Conservation (phyloP, 2,329 filamentous ascomycete species). For the Phialophora expanda region DNA sequence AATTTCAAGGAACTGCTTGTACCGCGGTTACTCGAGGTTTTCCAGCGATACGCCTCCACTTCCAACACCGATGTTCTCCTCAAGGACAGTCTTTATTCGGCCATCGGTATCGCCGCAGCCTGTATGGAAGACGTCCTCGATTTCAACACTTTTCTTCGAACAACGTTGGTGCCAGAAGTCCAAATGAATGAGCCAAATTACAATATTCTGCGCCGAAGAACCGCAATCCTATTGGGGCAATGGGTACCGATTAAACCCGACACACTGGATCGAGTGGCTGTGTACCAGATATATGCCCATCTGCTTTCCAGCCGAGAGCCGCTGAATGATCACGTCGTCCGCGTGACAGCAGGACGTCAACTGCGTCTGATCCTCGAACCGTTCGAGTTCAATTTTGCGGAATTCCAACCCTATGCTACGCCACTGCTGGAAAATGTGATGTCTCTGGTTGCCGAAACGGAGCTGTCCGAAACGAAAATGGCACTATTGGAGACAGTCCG, state of each 20-base stretch:
- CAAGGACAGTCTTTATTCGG: slow-evolving; percentile 94
- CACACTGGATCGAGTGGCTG: slow-evolving; percentile 68
- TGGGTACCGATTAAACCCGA: slow-evolving; percentile 83
- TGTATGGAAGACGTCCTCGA: slow-evolving; percentile 76
- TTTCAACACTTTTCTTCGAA: slow-evolving; percentile 78
- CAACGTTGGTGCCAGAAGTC: slow-evolving; percentile 77
- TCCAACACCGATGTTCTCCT: slow-evolving; percentile 73
- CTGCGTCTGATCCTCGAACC: slow-evolving; percentile 81
- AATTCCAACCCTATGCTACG: slow-evolving; percentile 78
- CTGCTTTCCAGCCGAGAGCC: slow-evolving; percentile 77
- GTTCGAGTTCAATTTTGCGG: slow-evolving; percentile 75
- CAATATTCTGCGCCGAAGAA: slow-evolving; percentile 83
- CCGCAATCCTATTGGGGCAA: slow-evolving; percentile 85
- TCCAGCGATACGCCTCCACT: slow-evolving; percentile 74
- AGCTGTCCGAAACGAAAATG: slow-evolving; percentile 86
- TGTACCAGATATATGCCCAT: slow-evolving; percentile 89
- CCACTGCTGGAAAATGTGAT: slow-evolving; percentile 75
- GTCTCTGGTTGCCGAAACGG: slow-evolving; percentile 76
- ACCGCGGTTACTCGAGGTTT: slow-evolving; percentile 79
- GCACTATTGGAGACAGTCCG: slow-evolving; percentile 86
- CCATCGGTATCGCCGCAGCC: slow-evolving; percentile 82
- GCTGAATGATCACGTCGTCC: slow-evolving; percentile 87
- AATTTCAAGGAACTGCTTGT: slow-evolving; percentile 84
- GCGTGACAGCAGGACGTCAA: slow-evolving; percentile 86
- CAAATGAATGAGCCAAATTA: slow-evolving; percentile 71